A percentile compares a stretch with the other conserved stretches of the same genome.
Conservation (phyloP, 2,329 filamentous ascomycete species). For the Talaromyces pinophilus region DNA sequence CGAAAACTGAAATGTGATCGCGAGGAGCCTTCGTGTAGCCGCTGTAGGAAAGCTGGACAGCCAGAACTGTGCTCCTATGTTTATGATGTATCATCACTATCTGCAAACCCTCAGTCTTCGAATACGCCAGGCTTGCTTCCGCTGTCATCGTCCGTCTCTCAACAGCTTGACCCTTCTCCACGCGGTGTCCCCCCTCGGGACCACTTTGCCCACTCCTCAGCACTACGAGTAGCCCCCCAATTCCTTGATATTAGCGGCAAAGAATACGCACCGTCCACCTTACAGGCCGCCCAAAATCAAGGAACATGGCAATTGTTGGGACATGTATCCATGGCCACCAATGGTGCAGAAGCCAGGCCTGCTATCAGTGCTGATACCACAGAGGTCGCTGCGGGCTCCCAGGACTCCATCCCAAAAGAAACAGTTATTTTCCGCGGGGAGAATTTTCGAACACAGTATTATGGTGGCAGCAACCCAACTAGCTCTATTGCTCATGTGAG, state of each 20-base stretch:
- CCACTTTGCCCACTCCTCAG: not conserved
- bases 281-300: conserved; percentile 9
- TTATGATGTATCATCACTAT: not conserved
- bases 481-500: conserved; percentile 29
- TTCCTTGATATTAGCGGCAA: conserved; percentile 15
- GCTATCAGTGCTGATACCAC: conserved; percentile 23
- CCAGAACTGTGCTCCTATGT: conserved; percentile 22
- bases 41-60: conserved; percentile 25
- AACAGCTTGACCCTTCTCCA: not conserved
- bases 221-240: conserved; percentile 5
- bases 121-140: not conserved
- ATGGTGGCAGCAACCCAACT: conserved; percentile 29
- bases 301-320: conserved; percentile 21
- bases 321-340: not conserved
- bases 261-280: not conserved
- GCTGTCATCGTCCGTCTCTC: not conserved
- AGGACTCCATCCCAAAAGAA: conserved; percentile 16
- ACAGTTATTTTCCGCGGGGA: conserved; percentile 28
- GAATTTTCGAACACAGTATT: conserved; percentile 30
- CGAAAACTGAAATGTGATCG: conserved; percentile 26
- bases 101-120: not conserved
- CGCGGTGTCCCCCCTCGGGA: not conserved
- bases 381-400: not conserved
- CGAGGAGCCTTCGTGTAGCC: conserved; percentile 24
- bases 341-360: conserved; percentile 20